Evolutionary conservation across 495 filamentous ascomycete genomes (phyloP), one percentile per base, ranked within the genome.

Genomic region (Hypoxylon perforatum): DNA sequence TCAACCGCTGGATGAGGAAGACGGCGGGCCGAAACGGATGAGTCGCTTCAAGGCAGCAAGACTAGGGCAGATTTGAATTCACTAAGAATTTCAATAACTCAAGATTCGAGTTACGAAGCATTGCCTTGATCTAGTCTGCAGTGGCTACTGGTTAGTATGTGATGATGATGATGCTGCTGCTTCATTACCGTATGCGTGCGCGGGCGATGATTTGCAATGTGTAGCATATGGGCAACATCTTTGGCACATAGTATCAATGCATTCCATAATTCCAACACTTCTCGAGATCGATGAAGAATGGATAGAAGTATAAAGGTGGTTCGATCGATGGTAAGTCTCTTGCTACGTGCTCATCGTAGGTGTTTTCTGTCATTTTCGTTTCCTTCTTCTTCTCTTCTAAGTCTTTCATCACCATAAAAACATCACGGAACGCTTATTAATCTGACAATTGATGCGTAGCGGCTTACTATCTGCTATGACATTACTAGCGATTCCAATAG

Each of bases 21-120:
- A 90, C 10, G 85, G 86, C 28, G 84, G 86, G 42, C 76, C 80
- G 23, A 90, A 85, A 73, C 90, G 89, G 65, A 79, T 97, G 60
- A 97, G 94, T 82, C 85, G 91, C 61, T 99, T 97, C 77, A 95
- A 88, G 76, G 92, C 94, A 56, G 92, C 95, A 5, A 86, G 92
- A 50, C 74, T 97, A 73, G 82, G 80, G 48, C 83, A 76, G 64
- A 65, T 67, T 7, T 72, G 55, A 41, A 59, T 66, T n/a, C n/a
- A n/a, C n/a, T n/a, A n/a, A n/a, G 51, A 48, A 58, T 33, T 19
- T 28, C 22, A 5, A 36, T 15, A 21, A 22, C 36, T 21, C 21
- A 19, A 41, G 45, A 48, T 18, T 49, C 56, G 61, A 46, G 57
- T 61, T 55, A 38, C 12, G 28, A 36, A 25, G 4, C 12, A 21